Percentiles rank a stretch among this genome's conserved stretches.
Evolutionary conservation across 257 asterid species (phyloP).

Genomic region (Asclepias syriaca): DNA sequence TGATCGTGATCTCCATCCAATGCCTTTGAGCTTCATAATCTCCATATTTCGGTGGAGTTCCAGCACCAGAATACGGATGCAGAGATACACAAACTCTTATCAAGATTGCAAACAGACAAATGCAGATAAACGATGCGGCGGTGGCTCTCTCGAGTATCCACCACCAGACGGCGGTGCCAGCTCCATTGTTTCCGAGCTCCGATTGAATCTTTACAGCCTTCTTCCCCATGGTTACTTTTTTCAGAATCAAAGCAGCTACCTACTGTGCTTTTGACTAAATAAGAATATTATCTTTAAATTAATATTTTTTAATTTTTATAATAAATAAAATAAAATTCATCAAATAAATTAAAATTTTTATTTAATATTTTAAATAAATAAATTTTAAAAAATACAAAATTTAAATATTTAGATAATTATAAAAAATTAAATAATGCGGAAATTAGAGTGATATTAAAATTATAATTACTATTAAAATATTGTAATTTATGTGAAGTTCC

Average conservation of each 20-base stretch:
- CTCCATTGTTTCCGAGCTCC: constrained; percentile 20
- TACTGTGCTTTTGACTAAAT: neutral
- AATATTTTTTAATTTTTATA: too few species aligned
- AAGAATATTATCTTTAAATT: too few species aligned
- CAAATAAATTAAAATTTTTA: too few species aligned
- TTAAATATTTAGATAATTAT: too few species aligned
- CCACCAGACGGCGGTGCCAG: constrained; percentile 36
- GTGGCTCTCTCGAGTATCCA: constrained; percentile 46
- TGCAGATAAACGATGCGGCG: constrained; percentile 50
- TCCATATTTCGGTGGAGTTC: constrained; percentile 78
- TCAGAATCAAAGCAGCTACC: neutral
- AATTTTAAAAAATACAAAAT: too few species aligned
- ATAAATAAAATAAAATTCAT: too few species aligned
- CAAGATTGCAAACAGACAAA: constrained; percentile 67
- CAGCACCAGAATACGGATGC: constrained; percentile 91
- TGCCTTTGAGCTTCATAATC: constrained; percentile 99
- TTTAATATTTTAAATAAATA: too few species aligned
- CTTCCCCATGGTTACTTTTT: constrained; percentile 27
- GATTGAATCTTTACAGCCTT: constrained; percentile 20
- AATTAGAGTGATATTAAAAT: too few species aligned
- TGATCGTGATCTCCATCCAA: constrained; percentile 95
- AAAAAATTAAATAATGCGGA: too few species aligned
- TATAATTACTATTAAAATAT: neutral
- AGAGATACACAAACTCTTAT: constrained; percentile 68
- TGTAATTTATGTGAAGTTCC: constrained; percentile 3